Evolutionary conservation across 768 basidiomycete species (phyloP).

Genomic region (Panaeolus papilionaceus): DNA sequence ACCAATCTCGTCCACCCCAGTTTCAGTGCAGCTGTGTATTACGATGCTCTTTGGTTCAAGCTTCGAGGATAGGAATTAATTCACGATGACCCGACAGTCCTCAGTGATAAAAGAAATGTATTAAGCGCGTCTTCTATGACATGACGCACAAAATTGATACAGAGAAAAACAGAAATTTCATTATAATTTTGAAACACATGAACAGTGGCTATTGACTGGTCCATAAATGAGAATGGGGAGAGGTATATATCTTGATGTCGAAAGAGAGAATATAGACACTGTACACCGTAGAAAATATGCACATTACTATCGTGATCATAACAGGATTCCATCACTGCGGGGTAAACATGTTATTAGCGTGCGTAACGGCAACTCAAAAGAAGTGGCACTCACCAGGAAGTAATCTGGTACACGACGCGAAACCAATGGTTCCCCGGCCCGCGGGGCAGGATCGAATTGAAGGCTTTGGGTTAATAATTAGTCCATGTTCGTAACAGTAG

Average conservation of each 20-base stretch:
- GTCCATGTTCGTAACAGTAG: constrained; percentile 11
- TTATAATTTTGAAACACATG: constrained; percentile 14
- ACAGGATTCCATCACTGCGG: constrained; percentile 28
- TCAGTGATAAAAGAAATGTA: neutral
- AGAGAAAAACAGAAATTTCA: constrained; percentile 10
- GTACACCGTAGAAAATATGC: constrained; percentile 39
- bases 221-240: constrained; percentile 29
- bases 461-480: constrained; percentile 59
- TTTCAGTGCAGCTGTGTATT: neutral
- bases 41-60: too few species aligned
- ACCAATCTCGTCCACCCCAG: neutral
- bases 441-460: constrained; percentile 99
- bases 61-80: constrained; percentile 14
- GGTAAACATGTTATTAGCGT: constrained; percentile 7
- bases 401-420: constrained; percentile 95
- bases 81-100: neutral
- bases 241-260: constrained; percentile 36
- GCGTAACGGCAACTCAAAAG: neutral
- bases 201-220: constrained; percentile 12
- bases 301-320: constrained; percentile 39
- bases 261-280: constrained; percentile 29
- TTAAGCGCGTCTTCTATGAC: neutral
- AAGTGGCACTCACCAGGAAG: constrained; percentile 73
- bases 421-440: constrained; percentile 98
- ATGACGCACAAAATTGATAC: neutral